A percentile compares a stretch with the other conserved stretches of the same genome.
phyloP scores from a whole-genome alignment of 2,329 filamentous ascomycete species.

The Zymoseptoria ardabiliae region DNA sequence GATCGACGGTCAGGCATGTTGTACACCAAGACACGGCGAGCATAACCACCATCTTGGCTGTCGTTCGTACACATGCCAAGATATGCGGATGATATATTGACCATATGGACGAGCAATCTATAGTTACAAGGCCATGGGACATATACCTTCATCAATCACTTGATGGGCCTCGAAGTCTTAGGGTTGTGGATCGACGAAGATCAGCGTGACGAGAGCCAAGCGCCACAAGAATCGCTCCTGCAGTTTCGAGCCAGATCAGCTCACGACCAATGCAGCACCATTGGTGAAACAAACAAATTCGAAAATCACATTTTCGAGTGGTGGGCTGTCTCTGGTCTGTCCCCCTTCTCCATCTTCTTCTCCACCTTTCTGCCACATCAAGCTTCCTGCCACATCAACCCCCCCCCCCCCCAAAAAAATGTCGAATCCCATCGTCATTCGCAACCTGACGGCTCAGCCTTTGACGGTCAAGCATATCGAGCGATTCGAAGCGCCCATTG shows the following conservation, averaged over 20 bases:
- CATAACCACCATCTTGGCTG: neutral
- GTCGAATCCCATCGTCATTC: slow-evolving; percentile 55
- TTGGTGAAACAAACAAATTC: neutral
- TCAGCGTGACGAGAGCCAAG: neutral
- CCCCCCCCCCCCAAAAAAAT: slow-evolving; percentile 17
- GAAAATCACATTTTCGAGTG: neutral
- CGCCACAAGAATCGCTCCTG: neutral
- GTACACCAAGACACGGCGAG: neutral
- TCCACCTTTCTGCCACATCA: no score
- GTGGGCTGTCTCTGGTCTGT: no score
- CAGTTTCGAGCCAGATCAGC: neutral
- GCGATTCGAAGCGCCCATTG: slow-evolving; percentile 56
- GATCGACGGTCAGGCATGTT: neutral
- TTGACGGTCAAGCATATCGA: slow-evolving; percentile 67
- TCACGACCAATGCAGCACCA: neutral
- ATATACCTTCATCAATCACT: no score
- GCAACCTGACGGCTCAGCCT: slow-evolving; percentile 71
- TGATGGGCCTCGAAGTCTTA: neutral
- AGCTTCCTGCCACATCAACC: slow-evolving; percentile 1
- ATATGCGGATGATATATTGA: neutral
- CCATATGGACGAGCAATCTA: no score
- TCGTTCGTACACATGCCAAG: neutral
- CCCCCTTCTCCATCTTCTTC: neutral
- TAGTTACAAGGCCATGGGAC: no score
- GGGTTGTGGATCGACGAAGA: neutral